Evolutionary conservation across 345 rosid species (phyloP).

Genomic region (Durio zibethinus): DNA sequence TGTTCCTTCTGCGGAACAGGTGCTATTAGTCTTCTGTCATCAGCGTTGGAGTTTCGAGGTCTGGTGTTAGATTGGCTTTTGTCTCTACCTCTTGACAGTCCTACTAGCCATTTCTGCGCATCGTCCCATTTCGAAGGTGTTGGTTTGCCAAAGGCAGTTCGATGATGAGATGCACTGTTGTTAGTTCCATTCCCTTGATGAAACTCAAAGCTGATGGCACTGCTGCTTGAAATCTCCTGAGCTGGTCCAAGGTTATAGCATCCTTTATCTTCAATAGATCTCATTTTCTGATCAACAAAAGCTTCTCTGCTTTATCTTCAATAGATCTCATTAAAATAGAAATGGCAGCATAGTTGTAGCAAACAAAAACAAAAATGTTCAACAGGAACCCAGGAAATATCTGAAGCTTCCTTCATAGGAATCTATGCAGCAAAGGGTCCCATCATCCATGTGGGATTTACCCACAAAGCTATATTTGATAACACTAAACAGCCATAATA

Average conservation of each 20-base stretch:
- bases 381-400: slow-evolving; percentile 17
- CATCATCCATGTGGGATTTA: slow-evolving; percentile 17
- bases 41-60: slow-evolving; percentile 88
- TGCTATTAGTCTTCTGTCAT: slow-evolving; percentile 83
- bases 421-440: slow-evolving; percentile 13
- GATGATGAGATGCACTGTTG: slow-evolving; percentile 52
- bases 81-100: slow-evolving; percentile 62
- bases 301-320: slow-evolving; percentile 2
- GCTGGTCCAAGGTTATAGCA: neutral
- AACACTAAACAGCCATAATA: neutral
- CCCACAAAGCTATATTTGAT: slow-evolving; percentile 10
- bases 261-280: slow-evolving; percentile 56
- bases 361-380: slow-evolving; percentile 17
- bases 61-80: slow-evolving; percentile 38
- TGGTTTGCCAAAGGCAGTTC: slow-evolving; percentile 76
- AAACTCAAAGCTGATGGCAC: slow-evolving; percentile 25
- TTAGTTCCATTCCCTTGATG: slow-evolving; percentile 53
- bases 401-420: slow-evolving; percentile 19
- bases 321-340: slow-evolving; percentile 15
- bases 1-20: slow-evolving; percentile 70
- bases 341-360: neutral
- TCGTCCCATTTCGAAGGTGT: slow-evolving; percentile 98
- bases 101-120: slow-evolving; percentile 97
- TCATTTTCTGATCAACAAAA: slow-evolving; percentile 40
- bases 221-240: slow-evolving; percentile 2